Percentiles rank a stretch among this genome's conserved stretches.
Conservation (phyloP, 495 filamentous ascomycete species). For the Xylaria longipes region DNA sequence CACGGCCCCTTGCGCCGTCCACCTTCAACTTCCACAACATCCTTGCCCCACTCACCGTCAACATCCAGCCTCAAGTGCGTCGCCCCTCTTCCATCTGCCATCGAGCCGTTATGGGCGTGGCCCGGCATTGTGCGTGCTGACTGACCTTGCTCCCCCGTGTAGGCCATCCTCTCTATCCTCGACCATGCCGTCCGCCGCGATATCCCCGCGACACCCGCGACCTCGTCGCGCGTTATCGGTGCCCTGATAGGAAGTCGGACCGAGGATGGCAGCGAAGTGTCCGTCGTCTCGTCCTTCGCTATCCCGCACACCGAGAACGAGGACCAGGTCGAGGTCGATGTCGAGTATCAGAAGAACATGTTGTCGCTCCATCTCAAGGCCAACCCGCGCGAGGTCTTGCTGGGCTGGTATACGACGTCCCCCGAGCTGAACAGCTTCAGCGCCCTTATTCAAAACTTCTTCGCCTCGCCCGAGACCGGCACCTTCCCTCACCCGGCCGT, state of each 20-base stretch:
- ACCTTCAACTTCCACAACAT: conserved; percentile 77
- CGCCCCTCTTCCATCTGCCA: not conserved
- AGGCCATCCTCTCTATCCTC: conserved; percentile 96
- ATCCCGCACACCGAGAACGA: conserved; percentile 97
- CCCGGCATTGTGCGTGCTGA: conserved; percentile 47
- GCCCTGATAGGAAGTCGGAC: conserved; percentile 89
- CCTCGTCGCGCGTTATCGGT: conserved; percentile 94
- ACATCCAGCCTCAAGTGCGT: conserved; percentile 92
- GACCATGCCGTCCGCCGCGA: conserved; percentile 95
- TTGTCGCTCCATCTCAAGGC: conserved; percentile 90
- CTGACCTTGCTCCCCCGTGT: not conserved
- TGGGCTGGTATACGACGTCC: conserved; percentile 98
- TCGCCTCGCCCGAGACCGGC: conserved; percentile 93
- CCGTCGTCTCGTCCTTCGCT: conserved; percentile 93
- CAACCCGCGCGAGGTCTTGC: conserved; percentile 88
- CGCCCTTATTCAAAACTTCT: conserved; percentile 99
- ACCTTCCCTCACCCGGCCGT: conserved; percentile 96
- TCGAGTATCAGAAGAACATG: conserved; percentile 99
- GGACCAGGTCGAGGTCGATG: conserved; percentile 98
- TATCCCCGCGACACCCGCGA: conserved; percentile 75
- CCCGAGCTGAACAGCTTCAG: conserved; percentile 96
- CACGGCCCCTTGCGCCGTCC: conserved; percentile 85
- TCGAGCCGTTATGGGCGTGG: not conserved
- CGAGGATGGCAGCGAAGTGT: conserved; percentile 95
- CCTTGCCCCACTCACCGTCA: conserved; percentile 88